phyloP scores from a whole-genome alignment of 352 stramenopile genomes.

The Blastocystis sp. region DNA sequence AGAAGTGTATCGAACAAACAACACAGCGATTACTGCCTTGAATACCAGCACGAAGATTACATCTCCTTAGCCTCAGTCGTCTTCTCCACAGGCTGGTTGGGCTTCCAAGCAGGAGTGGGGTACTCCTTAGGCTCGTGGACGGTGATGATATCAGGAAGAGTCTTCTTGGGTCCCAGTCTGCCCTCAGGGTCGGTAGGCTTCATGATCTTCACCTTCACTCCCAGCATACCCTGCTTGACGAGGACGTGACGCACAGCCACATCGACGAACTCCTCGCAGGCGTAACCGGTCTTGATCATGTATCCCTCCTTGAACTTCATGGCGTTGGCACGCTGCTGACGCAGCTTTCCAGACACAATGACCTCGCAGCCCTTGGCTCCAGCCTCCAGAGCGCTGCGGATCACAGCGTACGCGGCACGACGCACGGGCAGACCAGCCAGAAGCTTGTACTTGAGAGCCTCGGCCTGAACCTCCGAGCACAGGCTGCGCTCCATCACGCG shows the following conservation, averaged over 20 bases:
- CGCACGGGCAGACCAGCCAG: conserved; percentile 90
- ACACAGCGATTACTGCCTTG: neutral
- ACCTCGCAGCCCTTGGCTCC: conserved; percentile 96
- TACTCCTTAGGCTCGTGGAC: conserved; percentile 95
- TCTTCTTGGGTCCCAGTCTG: conserved; percentile 88
- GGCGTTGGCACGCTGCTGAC: conserved; percentile 94
- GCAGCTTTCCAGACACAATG: conserved; percentile 96
- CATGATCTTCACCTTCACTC: conserved; percentile 98
- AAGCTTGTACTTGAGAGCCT: conserved; percentile 99
- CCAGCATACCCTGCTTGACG: conserved; percentile 97
- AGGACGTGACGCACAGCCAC: conserved; percentile 91
- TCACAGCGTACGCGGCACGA: conserved; percentile 93
- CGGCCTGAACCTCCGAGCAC: conserved; percentile 91
- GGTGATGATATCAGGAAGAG: conserved; percentile 93
- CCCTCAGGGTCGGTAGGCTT: conserved; percentile 90
- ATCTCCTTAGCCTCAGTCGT: neutral
- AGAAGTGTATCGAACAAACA: neutral
- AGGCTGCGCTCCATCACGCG: conserved; percentile 92
- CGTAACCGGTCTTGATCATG: conserved; percentile 99
- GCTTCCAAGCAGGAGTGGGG: conserved; percentile 32
- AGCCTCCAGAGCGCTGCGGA: conserved; percentile 97
- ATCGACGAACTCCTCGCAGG: conserved; percentile 93
- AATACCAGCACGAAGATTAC: neutral
- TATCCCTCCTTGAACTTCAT: conserved; percentile 99
- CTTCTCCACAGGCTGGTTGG: conserved; percentile 11